These are phyloP conservation scores for Phytopythium mirpurense DNA, from an alignment of 352 stramenopile species.

Conservation along the genomic window DNA sequence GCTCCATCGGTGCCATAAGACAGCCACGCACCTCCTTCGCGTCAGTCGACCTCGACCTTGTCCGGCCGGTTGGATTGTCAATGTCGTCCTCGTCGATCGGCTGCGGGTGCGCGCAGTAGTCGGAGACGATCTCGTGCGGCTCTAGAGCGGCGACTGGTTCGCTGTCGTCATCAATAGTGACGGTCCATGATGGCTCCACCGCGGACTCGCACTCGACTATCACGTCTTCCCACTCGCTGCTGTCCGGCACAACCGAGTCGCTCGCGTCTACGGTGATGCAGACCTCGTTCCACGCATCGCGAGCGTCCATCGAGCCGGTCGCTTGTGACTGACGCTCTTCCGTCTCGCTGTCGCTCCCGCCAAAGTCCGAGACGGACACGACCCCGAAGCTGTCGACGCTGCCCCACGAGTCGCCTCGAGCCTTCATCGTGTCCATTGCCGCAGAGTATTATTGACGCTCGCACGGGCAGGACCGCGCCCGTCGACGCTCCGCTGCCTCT, in stretches of 20 bases:
- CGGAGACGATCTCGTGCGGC: not conserved
- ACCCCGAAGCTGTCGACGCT: slow-evolving; percentile 31
- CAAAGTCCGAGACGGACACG: slow-evolving; percentile 17
- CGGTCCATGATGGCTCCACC: slow-evolving; percentile 1
- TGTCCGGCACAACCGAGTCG: slow-evolving; percentile 19
- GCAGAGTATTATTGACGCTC: not conserved
- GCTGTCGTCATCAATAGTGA: not conserved
- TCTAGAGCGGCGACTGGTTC: not conserved
- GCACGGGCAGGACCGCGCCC: too few relatives aligned
- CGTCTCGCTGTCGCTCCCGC: slow-evolving; percentile 12
- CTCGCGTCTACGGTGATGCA: slow-evolving; percentile 14
- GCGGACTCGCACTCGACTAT: not conserved
- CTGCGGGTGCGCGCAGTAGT: slow-evolving; percentile 3
- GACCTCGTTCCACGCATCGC: slow-evolving; percentile 13
- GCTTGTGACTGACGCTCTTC: not conserved
- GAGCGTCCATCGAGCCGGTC: slow-evolving; percentile 5
- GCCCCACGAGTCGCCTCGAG: slow-evolving; percentile 18
- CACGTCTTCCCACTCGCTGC: slow-evolving; percentile 48
- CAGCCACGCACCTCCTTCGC: slow-evolving; percentile 24
- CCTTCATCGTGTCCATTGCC: not conserved
- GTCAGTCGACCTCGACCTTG: slow-evolving; percentile 15
- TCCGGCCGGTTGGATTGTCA: not conserved
- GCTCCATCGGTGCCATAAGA: too few relatives aligned
- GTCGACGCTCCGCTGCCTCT: too few relatives aligned
- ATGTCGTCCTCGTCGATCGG: not conserved